Evolutionary conservation across 2,329 filamentous ascomycete species (phyloP).

Genomic region (Didymella pinodella): DNA sequence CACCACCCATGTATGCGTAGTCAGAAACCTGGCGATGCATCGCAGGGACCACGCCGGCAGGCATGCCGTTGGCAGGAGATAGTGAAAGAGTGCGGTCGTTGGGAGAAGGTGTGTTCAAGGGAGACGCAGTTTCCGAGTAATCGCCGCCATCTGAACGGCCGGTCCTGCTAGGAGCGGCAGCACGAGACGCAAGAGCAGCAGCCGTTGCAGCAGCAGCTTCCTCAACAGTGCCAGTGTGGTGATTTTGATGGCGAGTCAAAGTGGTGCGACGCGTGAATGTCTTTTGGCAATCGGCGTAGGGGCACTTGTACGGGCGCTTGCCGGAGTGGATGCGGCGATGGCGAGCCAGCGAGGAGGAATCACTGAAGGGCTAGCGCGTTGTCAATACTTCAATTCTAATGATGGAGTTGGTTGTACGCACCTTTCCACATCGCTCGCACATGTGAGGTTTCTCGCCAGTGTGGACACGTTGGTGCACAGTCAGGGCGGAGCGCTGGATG

Average conservation of each 20-base stretch:
- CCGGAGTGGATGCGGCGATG: constrained; percentile 96
- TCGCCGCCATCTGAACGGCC: constrained; percentile 74
- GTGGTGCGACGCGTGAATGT: constrained; percentile 97
- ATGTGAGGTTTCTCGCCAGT: constrained; percentile 98
- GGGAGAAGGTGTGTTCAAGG: constrained; percentile 82
- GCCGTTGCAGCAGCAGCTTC: constrained; percentile 90
- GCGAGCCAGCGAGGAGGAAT: constrained; percentile 90
- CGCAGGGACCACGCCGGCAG: constrained; percentile 66
- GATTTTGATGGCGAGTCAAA: constrained; percentile 92
- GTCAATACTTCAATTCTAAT: constrained; percentile 31
- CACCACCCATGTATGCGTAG: constrained; percentile 79
- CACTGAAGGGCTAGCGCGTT: constrained; percentile 80
- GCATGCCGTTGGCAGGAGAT: constrained; percentile 79
- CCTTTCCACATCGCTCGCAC: constrained; percentile 96
- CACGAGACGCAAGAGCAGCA: constrained; percentile 74
- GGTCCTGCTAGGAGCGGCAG: constrained; percentile 56
- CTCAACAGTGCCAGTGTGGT: constrained; percentile 93
- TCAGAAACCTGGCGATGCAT: constrained; percentile 74
- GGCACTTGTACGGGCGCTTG: constrained; percentile 96
- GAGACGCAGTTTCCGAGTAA: constrained; percentile 75
- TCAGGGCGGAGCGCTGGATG: constrained; percentile 94
- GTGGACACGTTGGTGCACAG: constrained; percentile 93
- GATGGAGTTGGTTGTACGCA: constrained; percentile 54
- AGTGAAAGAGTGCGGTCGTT: constrained; percentile 80
- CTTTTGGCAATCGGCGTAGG: constrained; percentile 97